Percentiles rank a stretch among this genome's conserved stretches.
Evolutionary conservation across 1,284 basidiomycete species (phyloP).

Genomic region (Dichomitus squalens): DNA sequence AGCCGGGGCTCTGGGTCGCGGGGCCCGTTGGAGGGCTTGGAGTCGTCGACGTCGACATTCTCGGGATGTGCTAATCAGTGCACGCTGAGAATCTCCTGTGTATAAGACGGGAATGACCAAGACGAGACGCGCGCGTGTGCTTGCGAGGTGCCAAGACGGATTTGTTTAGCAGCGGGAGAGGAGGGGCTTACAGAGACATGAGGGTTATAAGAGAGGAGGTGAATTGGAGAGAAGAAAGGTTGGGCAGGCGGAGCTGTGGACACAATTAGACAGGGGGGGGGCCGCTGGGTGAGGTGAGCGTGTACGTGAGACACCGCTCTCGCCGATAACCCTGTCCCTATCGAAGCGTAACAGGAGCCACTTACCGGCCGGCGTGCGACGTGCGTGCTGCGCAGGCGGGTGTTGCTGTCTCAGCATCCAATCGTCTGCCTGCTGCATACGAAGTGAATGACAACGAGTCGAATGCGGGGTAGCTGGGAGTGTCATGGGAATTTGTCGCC

Average conservation of each 20-base stretch:
- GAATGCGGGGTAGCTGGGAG: no score
- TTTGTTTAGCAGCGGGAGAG: not conserved
- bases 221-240: not conserved
- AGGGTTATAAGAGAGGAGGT: not conserved
- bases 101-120: no score
- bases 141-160: not conserved
- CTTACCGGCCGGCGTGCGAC: no score
- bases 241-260: not conserved
- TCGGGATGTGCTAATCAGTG: not conserved
- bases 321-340: no score
- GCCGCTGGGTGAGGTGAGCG: not conserved
- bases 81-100: no score
- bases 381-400: no score
- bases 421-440: no score
- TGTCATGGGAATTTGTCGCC: no score
- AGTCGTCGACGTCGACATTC: not conserved
- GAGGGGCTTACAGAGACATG: not conserved
- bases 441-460: no score
- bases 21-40: not conserved
- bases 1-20: conserved; percentile 1
- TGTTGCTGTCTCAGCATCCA: no score
- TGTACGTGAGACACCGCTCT: no score
- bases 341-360: no score
- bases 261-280: not conserved
- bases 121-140: not conserved